Base-by-base conservation (phyloP, 2,329 filamentous ascomycete genomes). In the Fusarium sp. region DNA sequence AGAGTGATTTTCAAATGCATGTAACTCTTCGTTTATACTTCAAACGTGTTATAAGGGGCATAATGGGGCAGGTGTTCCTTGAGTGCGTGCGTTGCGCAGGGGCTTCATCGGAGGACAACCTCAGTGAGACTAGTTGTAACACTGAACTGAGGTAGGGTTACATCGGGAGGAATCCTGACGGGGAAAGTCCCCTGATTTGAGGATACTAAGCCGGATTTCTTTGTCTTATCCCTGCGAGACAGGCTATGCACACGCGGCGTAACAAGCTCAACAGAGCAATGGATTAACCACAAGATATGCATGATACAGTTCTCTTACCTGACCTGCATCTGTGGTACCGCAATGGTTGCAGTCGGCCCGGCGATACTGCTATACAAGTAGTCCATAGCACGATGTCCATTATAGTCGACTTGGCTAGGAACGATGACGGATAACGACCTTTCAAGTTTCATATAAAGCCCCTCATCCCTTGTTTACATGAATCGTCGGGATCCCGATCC, bases 361-460 rank as follows among this genome's bases (percentile, higher is more conserved):
- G 18, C 31, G 34, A 56, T 31, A 56, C 34, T 52, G 31, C 16
- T 42, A 18, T 15, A 7, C 18, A n/a, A 31, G 28, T 44, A 62
- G 60, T 30, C 34, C 37, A 42, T 20, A 47, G 28, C 16, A 26
- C 34, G 18, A 16, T 6, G 2, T 23, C 26, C 18, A 15, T 18
- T 63, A 57, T 46, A 28, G 28, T 9, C 5, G 9, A 10, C 36
- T 36, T 33, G 23, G 58, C 26, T 56, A 31, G 15, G 16, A 16
- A 57, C n/a, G 6, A 51, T 26, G 28, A 34, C 13, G 16, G 44
- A 31, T 12, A 57, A 33, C 33, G 12, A 38, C 10, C 23, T n/a
- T 33, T 33, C 8, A 1, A 31, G 50, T 63, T 47, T 63, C 60
- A 63, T 57, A 44, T 63, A 63, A 63, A 63, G 36, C 30, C 58